Conservation (phyloP, 1,284 basidiomycete genomes). For the Ceratobasidium sp. region DNA sequence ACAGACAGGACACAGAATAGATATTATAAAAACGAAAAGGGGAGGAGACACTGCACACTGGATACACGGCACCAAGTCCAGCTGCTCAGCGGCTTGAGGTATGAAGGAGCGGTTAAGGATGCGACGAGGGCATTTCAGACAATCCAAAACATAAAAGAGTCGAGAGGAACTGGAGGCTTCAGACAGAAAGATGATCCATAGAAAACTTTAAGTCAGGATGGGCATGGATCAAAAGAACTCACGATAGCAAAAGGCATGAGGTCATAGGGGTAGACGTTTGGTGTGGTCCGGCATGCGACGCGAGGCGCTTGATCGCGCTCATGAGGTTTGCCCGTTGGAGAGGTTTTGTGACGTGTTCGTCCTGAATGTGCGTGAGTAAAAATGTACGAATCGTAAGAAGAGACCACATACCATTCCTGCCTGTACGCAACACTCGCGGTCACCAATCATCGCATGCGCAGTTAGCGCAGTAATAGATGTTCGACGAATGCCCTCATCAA, state of each 20-base stretch:
- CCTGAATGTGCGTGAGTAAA: constrained; percentile 56
- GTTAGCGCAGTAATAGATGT: constrained; percentile 97
- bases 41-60: constrained; percentile 3
- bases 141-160: constrained; percentile 11
- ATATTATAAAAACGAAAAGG: constrained; percentile 40
- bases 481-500: constrained; percentile 75
- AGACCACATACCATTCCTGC: constrained; percentile 79
- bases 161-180: background rate
- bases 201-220: background rate
- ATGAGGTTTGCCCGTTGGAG: constrained; percentile 79
- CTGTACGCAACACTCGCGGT: constrained; percentile 91
- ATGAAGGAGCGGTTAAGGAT: constrained; percentile 11
- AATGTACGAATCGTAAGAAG: constrained; percentile 14
- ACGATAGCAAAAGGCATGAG: constrained; percentile 19
- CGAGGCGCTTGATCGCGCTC: constrained; percentile 83
- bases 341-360: constrained; percentile 83
- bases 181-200: constrained; percentile 12
- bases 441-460: constrained; percentile 95
- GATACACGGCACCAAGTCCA: constrained; percentile 31
- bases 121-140: constrained; percentile 1
- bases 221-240: constrained; percentile 3
- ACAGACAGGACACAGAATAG: constrained; percentile 31
- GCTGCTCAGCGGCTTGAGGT: constrained; percentile 25
- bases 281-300: constrained; percentile 8
- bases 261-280: background rate